Base-by-base conservation (phyloP, 1,139 yeast species). In the Yamadazyma kanchanaburiensis region DNA sequence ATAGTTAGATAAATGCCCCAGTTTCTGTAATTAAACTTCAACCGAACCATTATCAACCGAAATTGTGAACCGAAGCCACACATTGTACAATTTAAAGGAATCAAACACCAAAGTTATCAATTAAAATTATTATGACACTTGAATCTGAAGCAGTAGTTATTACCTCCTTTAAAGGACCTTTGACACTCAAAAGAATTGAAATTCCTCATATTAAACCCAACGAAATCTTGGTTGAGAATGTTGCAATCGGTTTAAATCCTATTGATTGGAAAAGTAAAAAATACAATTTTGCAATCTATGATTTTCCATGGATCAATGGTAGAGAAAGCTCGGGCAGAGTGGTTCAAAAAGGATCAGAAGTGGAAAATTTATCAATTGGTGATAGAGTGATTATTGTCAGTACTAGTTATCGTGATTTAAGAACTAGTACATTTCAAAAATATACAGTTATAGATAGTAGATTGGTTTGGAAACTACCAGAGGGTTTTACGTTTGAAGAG, bases 231-330 rank as follows among this genome's bases (percentile, higher is more conserved):
- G 56, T 69, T 6, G 46, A 51, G 28, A 69, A 68, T 39, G 53
- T 51, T 34, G 70, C 57, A 24, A 53, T 68, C 22, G 75, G 75
- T 0, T 42, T 69, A 22, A 69, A 69, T 39, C 75, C 73, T 9
- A 58, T 70, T 23, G 76, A 70, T 39, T 70, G 76, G 76, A 70
- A 70, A 40, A 66, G 70, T n/a, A 64, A 66, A 31, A 66, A 61
- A 32, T 70, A 60, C 38, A 56, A 57, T 21, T 70, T 70, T 49
- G 74, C 71, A n/a, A 58, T 69, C 3, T 62, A 67, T 38, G 58
- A 62, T 15, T 65, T 68, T 36, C 75, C 75, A 4, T 69, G 75
- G 74, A 55, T 69, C 27, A 70, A 67, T 40, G 75, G 75, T 5
- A 49, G 75, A 25, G 75, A 69, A 42, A 55, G 66, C 22, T 58